A percentile compares a stretch with the other conserved stretches of the same genome.
Evolutionary conservation across 2,329 filamentous ascomycete genomes (phyloP).

Genomic region (Purpureocillium lavendulum): DNA sequence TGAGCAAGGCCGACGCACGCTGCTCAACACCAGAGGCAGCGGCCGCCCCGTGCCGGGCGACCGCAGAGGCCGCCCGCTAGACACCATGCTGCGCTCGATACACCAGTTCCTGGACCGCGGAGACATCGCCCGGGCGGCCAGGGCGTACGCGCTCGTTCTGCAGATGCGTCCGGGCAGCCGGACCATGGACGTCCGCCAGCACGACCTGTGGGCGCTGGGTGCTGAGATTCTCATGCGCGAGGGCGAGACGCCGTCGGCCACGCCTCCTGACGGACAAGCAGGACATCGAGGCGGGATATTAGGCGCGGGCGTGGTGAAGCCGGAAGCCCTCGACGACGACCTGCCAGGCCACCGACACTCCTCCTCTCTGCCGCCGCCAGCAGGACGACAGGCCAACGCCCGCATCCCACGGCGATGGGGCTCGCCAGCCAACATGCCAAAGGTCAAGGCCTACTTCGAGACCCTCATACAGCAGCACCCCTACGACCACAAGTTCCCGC

Average conservation of each 20-base stretch:
- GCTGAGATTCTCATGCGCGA: slow-evolving; percentile 73
- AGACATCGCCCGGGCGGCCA: slow-evolving; percentile 62
- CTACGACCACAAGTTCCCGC: slow-evolving; percentile 52
- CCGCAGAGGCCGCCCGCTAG: slow-evolving; percentile 41
- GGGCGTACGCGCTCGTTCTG: slow-evolving; percentile 68
- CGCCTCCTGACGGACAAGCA: background rate
- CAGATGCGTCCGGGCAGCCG: slow-evolving; percentile 34
- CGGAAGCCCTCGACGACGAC: no score
- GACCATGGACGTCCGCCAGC: slow-evolving; percentile 58
- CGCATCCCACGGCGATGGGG: slow-evolving; percentile 27
- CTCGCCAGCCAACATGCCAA: slow-evolving; percentile 33
- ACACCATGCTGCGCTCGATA: slow-evolving; percentile 59
- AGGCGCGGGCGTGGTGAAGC: no score
- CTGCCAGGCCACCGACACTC: no score
- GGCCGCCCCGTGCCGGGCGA: slow-evolving; percentile 1
- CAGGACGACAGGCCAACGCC: background rate
- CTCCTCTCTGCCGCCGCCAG: no score
- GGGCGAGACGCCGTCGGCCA: slow-evolving; percentile 23
- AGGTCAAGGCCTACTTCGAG: slow-evolving; percentile 59
- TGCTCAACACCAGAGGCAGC: background rate
- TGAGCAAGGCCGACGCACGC: slow-evolving; percentile 8
- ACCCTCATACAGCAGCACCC: slow-evolving; percentile 70
- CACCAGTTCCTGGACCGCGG: slow-evolving; percentile 64
- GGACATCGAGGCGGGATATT: background rate
- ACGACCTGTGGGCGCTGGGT: slow-evolving; percentile 73